phyloP scores from a whole-genome alignment of 2,329 filamentous ascomycete genomes.

The Aspergillus candidus region DNA sequence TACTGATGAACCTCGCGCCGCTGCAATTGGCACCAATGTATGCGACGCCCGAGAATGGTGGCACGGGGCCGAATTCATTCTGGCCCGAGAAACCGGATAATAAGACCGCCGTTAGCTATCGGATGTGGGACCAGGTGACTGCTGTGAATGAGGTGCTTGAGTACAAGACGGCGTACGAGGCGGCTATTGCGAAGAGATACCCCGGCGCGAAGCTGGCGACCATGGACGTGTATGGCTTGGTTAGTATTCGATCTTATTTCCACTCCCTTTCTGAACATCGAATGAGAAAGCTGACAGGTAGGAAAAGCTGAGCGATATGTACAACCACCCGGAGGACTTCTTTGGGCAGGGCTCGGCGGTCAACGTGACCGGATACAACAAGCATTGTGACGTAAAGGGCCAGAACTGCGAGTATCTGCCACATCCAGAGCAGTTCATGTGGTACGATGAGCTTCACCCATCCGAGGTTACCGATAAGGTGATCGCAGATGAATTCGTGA shows the following conservation, averaged over 20 bases:
- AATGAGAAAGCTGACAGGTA: not conserved
- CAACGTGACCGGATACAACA: conserved; percentile 55
- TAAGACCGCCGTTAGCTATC: conserved; percentile 44
- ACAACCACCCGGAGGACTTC: conserved; percentile 56
- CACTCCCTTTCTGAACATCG: not conserved
- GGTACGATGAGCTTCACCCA: conserved; percentile 70
- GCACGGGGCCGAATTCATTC: conserved; percentile 39
- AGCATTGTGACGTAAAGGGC: conserved; percentile 46
- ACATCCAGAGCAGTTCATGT: conserved; percentile 58
- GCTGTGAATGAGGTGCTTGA: conserved; percentile 48
- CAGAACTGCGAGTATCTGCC: conserved; percentile 20
- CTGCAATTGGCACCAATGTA: conserved; percentile 65
- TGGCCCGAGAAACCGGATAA: conserved; percentile 47
- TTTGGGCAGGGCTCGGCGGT: conserved; percentile 52
- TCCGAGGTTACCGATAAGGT: conserved; percentile 56
- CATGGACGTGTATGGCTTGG: conserved; percentile 60
- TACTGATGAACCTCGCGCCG: conserved; percentile 64
- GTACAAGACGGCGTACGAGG: conserved; percentile 47
- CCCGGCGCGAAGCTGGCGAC: conserved; percentile 56
- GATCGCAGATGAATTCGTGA: conserved; percentile 52
- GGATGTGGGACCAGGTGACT: conserved; percentile 49
- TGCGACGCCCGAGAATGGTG: conserved; percentile 44
- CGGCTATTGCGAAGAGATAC: conserved; percentile 39
- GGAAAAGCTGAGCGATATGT: conserved; percentile 50
- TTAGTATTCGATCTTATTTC: conserved; percentile 20